Evolutionary conservation across 371 early-diverging fungal species (phyloP).

Genomic region (Blakeslea trispora): DNA sequence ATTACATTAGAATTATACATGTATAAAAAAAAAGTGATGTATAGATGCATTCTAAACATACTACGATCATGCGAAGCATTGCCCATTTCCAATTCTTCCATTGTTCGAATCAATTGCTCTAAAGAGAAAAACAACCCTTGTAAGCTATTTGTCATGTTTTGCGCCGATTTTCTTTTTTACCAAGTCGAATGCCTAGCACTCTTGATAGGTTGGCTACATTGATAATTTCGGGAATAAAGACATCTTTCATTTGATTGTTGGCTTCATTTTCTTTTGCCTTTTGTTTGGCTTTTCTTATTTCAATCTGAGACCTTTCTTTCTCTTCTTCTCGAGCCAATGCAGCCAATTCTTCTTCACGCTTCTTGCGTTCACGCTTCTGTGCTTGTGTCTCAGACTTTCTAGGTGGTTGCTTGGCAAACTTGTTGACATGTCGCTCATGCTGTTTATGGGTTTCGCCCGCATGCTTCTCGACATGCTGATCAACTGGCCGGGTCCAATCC

Average conservation of each 20-base stretch:
- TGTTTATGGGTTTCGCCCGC: constrained; percentile 27
- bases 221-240: constrained; percentile 82
- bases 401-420: constrained; percentile 22
- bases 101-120: constrained; percentile 67
- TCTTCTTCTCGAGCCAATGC: constrained; percentile 30
- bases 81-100: constrained; percentile 78
- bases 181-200: constrained; percentile 73
- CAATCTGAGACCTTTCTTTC: constrained; percentile 24
- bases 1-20: too few relatives aligned
- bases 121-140: constrained; percentile 7
- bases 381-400: constrained; percentile 19
- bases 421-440: constrained; percentile 31
- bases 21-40: too few relatives aligned
- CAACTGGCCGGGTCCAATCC: constrained; percentile 39
- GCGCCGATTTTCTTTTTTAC: constrained; percentile 30
- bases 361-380: constrained; percentile 37
- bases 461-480: constrained; percentile 34
- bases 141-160: background rate
- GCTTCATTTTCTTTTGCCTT: constrained; percentile 32
- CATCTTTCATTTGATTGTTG: constrained; percentile 52
- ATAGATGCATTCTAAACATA: constrained; percentile 44
- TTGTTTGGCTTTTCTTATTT: constrained; percentile 27
- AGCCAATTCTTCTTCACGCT: constrained; percentile 35
- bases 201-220: constrained; percentile 81
- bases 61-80: constrained; percentile 68